Evolutionary conservation across 176 grass and related monocot species (phyloP), one percentile per base, ranked within the genome.

Genomic region (Carex pumila): DNA sequence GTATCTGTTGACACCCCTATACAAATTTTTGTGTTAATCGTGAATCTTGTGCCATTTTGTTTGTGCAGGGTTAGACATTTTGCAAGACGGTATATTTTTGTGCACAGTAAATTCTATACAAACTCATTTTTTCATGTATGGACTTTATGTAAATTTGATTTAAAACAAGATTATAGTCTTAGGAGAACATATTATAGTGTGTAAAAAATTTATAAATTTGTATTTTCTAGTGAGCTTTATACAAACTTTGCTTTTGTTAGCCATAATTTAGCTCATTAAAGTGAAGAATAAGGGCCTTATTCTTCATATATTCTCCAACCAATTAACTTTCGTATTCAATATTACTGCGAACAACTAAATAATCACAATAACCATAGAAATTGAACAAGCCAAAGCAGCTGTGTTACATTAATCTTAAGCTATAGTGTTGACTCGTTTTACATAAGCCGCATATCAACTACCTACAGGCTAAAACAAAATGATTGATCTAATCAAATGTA

Each of bases 391-490:
- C 25, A 50, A 77, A 77, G 7, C 25, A 77, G 21, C 22, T 54
- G 2, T 55, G 15, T 7, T 15, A 29, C 9, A 77, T 77, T 30
- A 55, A 31, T 77, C 21, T 52, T 75, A 22, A 56, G 31, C 50
- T 77, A 77, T 55, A 55, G 49, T 77, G 52, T 77, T 56, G 3
- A 32, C 21, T 31, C 73, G 29, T 77, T 86, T 79, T 52, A 81
- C 81, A 91, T 21, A 77, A 83, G 34, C 84, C 60, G 45, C 36
- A 79, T 69, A 50, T 88, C 18, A 79, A 63, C 61, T 87, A 76
- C 21, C 83, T 55, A 2, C 47, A 49, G 39, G 14, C 54, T 77
- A 68, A 18, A 49, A 56, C 73, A 22, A 52, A 62, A 65, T 13
- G 32, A 64, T 80, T 65, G 71, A 75, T 63, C 18, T 34, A 83